These are phyloP conservation scores for Selaginella moellendorffii DNA, from an alignment of 75 land plant species.

Conservation along the genomic window DNA sequence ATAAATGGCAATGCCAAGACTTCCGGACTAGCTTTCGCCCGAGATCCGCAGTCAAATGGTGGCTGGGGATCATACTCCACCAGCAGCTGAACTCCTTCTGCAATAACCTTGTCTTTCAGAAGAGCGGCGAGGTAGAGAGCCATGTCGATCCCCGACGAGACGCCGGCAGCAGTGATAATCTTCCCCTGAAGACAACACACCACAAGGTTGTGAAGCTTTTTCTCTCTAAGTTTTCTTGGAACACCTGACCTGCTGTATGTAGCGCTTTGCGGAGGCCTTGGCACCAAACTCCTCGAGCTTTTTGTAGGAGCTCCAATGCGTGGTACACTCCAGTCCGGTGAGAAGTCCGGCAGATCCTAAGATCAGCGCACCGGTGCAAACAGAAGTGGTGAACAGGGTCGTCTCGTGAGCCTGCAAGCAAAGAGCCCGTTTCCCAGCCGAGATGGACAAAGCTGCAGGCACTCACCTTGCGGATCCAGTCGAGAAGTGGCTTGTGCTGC, in stretches of 20 bases:
- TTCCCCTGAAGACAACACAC: background rate
- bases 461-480: slow-evolving; percentile 11
- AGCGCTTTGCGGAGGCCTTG: background rate
- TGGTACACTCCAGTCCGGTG: background rate
- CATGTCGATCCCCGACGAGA: background rate
- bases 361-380: slow-evolving; percentile 1
- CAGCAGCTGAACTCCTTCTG: background rate
- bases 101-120: background rate
- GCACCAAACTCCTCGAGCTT: background rate
- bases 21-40: no score
- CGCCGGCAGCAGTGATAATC: background rate
- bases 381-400: background rate
- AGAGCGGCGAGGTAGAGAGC: background rate
- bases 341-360: slow-evolving; percentile 3
- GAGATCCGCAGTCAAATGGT: no score
- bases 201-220: no score
- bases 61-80: no score
- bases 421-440: background rate
- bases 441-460: background rate
- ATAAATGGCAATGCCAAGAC: no score
- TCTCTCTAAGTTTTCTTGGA: no score
- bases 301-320: background rate
- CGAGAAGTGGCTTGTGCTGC: background rate
- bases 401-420: slow-evolving; percentile 5
- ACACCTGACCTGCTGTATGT: slow-evolving; percentile 5